Percentiles rank a stretch among this genome's conserved stretches.
Conservation (phyloP, 1,284 basidiomycete genomes). For the Gomphus bonarii region DNA sequence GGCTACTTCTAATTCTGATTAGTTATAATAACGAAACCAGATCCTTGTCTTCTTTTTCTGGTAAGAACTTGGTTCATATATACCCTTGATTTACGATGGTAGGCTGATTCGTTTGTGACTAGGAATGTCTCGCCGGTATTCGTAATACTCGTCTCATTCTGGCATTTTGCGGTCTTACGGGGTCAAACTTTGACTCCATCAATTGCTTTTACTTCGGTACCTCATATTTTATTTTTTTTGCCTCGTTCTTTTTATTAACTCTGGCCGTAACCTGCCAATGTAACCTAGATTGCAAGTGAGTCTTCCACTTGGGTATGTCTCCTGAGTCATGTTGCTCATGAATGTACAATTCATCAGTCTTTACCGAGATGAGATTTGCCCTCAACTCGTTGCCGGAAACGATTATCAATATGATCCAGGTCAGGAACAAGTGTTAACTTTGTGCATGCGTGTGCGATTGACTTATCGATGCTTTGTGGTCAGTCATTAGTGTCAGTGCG, state of each 20-base stretch:
- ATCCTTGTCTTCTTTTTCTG: conserved; percentile 73
- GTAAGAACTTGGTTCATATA: conserved; percentile 24
- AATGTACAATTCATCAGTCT: conserved; percentile 37
- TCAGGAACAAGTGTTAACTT: conserved; percentile 18
- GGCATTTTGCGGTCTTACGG: conserved; percentile 73
- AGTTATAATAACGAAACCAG: conserved; percentile 20
- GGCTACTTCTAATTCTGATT: not conserved
- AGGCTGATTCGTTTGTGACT: not conserved
- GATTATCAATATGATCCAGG: conserved; percentile 79
- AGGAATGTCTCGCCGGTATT: conserved; percentile 69
- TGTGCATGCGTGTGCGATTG: not conserved
- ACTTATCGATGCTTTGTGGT: conserved; percentile 5
- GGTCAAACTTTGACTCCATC: conserved; percentile 68
- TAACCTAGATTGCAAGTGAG: conserved; percentile 38
- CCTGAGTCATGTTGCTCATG: not conserved
- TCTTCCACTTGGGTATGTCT: not conserved
- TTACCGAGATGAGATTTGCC: conserved; percentile 78
- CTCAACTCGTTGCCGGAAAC: conserved; percentile 84
- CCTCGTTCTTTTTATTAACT: not conserved
- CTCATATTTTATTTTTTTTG: conserved; percentile 16
- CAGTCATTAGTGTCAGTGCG: conserved; percentile 77
- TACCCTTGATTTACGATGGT: not conserved
- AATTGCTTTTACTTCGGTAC: conserved; percentile 75
- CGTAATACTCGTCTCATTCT: conserved; percentile 71
- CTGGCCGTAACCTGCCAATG: not conserved